These are phyloP conservation scores for Novakomyces olei DNA, from an alignment of 805 yeast genomes.

Conservation along the genomic window DNA sequence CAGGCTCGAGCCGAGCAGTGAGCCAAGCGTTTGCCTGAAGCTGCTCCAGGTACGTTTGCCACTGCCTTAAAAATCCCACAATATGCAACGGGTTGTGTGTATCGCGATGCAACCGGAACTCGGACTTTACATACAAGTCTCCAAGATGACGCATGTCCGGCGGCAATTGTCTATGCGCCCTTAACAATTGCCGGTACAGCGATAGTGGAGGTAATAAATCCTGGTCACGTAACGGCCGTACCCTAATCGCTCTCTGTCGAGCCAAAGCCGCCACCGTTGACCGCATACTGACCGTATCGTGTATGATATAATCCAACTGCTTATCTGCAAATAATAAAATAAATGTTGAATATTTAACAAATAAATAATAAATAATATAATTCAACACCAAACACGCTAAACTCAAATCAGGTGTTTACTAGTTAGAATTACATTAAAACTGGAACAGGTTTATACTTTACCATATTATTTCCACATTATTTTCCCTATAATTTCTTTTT, in stretches of 20 bases:
- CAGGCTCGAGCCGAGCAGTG: too few species aligned
- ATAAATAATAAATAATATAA: background rate
- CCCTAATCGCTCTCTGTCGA: background rate
- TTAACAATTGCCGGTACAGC: slow-evolving; percentile 54
- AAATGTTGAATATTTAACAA: background rate
- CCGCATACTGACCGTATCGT: background rate
- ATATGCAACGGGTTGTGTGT: slow-evolving; percentile 82
- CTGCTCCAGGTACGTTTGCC: slow-evolving; percentile 46
- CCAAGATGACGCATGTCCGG: slow-evolving; percentile 55
- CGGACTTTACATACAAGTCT: slow-evolving; percentile 71
- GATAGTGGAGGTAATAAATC: slow-evolving; percentile 53
- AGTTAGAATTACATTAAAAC: too few species aligned
- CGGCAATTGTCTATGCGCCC: slow-evolving; percentile 59
- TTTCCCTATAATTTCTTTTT: too few species aligned
- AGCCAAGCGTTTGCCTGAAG: too few species aligned
- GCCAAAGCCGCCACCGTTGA: background rate
- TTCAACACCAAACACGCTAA: too few species aligned
- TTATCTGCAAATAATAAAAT: background rate
- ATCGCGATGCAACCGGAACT: slow-evolving; percentile 62
- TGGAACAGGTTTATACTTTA: too few species aligned
- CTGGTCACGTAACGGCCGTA: background rate
- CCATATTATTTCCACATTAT: too few species aligned
- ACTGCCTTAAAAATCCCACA: slow-evolving; percentile 75
- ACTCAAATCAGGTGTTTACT: too few species aligned
- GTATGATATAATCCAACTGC: background rate